phyloP scores from a whole-genome alignment of 805 yeast species.

The Cyberlindnera lachancei region DNA sequence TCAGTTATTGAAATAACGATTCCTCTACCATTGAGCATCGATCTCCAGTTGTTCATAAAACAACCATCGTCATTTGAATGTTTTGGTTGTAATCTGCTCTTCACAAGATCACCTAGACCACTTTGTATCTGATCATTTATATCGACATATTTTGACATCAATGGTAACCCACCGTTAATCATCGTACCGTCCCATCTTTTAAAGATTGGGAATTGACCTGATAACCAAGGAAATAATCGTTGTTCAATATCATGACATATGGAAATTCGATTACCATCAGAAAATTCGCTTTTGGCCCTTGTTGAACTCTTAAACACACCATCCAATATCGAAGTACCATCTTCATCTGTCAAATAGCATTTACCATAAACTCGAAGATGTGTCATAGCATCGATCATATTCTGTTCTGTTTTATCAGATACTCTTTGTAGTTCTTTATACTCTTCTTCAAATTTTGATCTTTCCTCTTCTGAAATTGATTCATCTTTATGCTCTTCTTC shows the following conservation, averaged over 20 bases:
- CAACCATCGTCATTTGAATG: too few relatives aligned
- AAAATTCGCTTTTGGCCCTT: not conserved
- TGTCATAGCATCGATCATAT: slow-evolving; percentile 35
- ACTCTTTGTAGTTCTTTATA: too few relatives aligned
- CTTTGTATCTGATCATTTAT: too few relatives aligned
- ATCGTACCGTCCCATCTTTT: slow-evolving; percentile 31
- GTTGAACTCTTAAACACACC: too few relatives aligned
- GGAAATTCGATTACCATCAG: slow-evolving; percentile 8
- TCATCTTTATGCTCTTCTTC: too few relatives aligned
- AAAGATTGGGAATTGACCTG: slow-evolving; percentile 27
- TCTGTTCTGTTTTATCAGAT: too few relatives aligned
- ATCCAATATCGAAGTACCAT: slow-evolving; percentile 1
- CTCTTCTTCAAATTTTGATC: too few relatives aligned
- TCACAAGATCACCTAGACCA: too few relatives aligned
- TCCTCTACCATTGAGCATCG: slow-evolving; percentile 28
- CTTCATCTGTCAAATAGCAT: slow-evolving; percentile 31
- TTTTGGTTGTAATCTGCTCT: too few relatives aligned
- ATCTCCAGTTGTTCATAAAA: slow-evolving; percentile 20
- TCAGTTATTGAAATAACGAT: slow-evolving; percentile 26
- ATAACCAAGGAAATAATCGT: slow-evolving; percentile 31
- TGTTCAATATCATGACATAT: slow-evolving; percentile 25
- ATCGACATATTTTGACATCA: too few relatives aligned
- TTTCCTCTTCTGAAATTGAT: too few relatives aligned
- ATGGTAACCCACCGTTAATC: slow-evolving; percentile 26
- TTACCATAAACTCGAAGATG: slow-evolving; percentile 40